These are phyloP conservation scores for Penicillium concentricum DNA, from an alignment of 2,329 filamentous ascomycete species.

Conservation along the genomic window DNA sequence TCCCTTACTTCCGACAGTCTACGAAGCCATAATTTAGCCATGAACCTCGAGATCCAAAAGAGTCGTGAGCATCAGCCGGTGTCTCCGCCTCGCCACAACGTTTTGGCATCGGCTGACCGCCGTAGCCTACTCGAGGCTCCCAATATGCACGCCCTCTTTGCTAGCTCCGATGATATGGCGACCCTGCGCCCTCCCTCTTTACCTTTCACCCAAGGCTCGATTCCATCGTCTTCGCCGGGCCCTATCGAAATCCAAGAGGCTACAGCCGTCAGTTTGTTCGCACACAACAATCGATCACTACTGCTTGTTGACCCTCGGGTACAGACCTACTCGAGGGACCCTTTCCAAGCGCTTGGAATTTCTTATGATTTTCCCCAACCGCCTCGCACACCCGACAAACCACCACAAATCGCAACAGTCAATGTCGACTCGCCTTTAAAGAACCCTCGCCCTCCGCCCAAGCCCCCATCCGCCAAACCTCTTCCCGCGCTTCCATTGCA, in stretches of 20 bases:
- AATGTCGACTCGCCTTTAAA: constrained; percentile 57
- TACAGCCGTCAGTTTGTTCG: constrained; percentile 59
- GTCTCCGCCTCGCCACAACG: constrained; percentile 22
- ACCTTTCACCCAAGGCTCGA: constrained; percentile 50
- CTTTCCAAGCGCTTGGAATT: constrained; percentile 26
- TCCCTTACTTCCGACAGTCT: constrained; percentile 47
- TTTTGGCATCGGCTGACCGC: constrained; percentile 15
- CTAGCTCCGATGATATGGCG: constrained; percentile 39
- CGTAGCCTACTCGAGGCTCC: constrained; percentile 26
- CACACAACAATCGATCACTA: constrained; percentile 63
- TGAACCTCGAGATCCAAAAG: constrained; percentile 28
- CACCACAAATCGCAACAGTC: constrained; percentile 8
- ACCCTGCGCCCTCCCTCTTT: constrained; percentile 49
- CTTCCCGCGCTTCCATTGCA: constrained; percentile 54
- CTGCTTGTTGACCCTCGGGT: constrained; percentile 60
- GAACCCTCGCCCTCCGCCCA: constrained; percentile 58
- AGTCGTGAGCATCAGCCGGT: constrained; percentile 19
- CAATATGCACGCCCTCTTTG: constrained; percentile 39
- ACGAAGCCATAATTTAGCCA: constrained; percentile 33
- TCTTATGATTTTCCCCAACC: constrained; percentile 9
- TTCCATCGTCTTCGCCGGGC: constrained; percentile 50
- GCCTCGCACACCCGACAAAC: constrained; percentile 30
- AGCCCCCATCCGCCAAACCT: constrained; percentile 56
- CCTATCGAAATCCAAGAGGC: constrained; percentile 61
- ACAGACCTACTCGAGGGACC: constrained; percentile 31